Evolutionary conservation across 2,329 filamentous ascomycete genomes (phyloP).

Genomic region (Colletotrichum tropicale): DNA sequence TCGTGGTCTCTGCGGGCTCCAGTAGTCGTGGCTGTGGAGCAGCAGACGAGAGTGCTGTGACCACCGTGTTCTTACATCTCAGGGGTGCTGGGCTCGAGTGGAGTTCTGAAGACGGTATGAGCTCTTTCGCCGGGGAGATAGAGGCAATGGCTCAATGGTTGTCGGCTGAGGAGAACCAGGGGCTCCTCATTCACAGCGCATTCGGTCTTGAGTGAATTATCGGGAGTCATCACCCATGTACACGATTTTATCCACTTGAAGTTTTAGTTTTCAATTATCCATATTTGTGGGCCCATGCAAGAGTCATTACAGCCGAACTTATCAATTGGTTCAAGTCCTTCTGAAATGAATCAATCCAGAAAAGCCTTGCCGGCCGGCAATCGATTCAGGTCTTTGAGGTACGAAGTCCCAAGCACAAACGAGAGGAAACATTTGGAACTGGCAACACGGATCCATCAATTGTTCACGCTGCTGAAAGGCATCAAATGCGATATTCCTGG

Average conservation of each 20-base stretch:
- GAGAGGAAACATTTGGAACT: rapidly evolving
- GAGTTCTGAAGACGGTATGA: neutral
- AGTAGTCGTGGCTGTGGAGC: neutral
- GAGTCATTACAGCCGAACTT: neutral
- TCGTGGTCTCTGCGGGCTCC: neutral
- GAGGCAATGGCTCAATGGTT: neutral
- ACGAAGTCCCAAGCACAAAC: neutral
- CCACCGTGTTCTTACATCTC: neutral
- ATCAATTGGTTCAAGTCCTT: rapidly evolving
- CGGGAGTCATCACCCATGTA: neutral
- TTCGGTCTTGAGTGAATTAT: neutral
- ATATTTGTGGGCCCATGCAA: neutral
- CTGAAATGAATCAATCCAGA: neutral
- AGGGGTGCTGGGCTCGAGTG: neutral
- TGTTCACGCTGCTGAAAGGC: neutral
- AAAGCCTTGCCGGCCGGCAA: neutral
- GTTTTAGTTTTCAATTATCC: neutral
- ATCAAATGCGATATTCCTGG: neutral
- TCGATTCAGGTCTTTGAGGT: neutral
- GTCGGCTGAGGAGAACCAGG: neutral
- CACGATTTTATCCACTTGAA: neutral
- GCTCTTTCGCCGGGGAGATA: neutral
- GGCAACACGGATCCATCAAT: neutral
- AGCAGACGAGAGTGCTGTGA: neutral
- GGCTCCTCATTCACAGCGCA: neutral